A percentile compares a stretch with the other conserved stretches of the same genome.
Conservation (phyloP, 495 filamentous ascomycete species). For the Penicillium robsamsonii region DNA sequence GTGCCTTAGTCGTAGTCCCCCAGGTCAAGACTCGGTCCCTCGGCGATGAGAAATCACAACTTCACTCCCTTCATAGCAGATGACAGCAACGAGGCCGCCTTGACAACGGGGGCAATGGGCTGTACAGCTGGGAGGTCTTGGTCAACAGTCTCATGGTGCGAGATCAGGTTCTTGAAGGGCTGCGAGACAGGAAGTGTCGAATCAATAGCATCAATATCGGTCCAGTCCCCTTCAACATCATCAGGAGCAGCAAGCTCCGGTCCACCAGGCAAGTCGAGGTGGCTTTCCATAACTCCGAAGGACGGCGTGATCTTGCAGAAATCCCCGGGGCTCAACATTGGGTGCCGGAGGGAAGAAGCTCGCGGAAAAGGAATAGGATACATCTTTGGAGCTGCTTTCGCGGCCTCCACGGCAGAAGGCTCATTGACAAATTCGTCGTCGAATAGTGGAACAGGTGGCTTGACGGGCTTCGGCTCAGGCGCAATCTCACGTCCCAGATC, state of each 20-base stretch:
- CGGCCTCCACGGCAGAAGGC: background rate
- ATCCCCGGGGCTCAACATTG: background rate
- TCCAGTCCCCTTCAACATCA: conserved; percentile 7
- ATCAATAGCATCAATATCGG: conserved; percentile 8
- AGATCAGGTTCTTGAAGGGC: background rate
- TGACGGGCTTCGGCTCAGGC: conserved; percentile 2
- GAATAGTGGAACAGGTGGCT: background rate
- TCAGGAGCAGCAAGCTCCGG: background rate
- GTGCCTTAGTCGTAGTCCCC: background rate
- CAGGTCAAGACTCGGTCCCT: background rate
- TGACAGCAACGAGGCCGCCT: conserved; percentile 1
- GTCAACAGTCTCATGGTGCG: background rate
- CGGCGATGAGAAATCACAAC: background rate
- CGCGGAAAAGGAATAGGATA: background rate
- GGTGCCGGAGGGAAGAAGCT: background rate
- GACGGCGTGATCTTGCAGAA: background rate
- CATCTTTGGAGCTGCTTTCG: background rate
- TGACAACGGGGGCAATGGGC: background rate
- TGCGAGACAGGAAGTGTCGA: conserved; percentile 1
- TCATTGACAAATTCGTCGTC: conserved; percentile 1
- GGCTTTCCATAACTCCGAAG: background rate
- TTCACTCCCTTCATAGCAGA: background rate
- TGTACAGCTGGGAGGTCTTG: background rate
- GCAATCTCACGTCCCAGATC: conserved; percentile 7
- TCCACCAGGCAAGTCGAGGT: background rate